Conservation (phyloP, 148 eudicot species). For the Camellia granthamiana region DNA sequence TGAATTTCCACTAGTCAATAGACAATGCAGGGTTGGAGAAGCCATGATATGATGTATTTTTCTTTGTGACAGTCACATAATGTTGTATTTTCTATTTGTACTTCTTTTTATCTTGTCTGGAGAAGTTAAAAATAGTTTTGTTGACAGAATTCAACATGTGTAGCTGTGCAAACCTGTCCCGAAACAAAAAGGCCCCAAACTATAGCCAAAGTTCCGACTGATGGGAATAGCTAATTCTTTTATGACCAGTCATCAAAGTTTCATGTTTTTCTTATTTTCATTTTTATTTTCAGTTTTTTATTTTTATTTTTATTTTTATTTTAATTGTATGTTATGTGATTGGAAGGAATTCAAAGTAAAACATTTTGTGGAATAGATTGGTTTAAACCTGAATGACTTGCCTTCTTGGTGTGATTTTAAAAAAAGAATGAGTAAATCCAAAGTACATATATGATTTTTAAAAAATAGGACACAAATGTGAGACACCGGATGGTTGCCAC, state of each 20-base stretch:
- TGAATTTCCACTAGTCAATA: too few species aligned
- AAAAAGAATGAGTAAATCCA: background rate
- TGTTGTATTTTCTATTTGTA: background rate
- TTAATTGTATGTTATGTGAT: too few species aligned
- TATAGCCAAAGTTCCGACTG: background rate
- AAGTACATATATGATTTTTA: too few species aligned
- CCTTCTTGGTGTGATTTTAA: background rate
- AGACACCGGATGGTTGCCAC: too few species aligned
- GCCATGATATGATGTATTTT: too few species aligned
- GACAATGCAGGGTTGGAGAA: too few species aligned
- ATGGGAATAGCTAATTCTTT: background rate
- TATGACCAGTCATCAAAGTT: background rate
- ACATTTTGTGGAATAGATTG: too few species aligned
- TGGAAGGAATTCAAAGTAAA: too few species aligned
- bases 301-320: too few species aligned
- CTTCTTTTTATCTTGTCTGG: background rate
- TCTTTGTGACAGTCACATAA: too few species aligned
- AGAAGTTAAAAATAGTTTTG: background rate
- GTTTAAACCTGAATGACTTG: too few species aligned
- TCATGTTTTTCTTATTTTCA: background rate
- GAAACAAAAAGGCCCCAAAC: slow-evolving; percentile 2
- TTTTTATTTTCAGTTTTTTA: background rate
- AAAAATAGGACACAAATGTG: too few species aligned
- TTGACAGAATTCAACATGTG: background rate
- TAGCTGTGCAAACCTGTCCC: slow-evolving; percentile 7